phyloP scores from a whole-genome alignment of 2,329 filamentous ascomycete species.

The Raffaelea albimanens region DNA sequence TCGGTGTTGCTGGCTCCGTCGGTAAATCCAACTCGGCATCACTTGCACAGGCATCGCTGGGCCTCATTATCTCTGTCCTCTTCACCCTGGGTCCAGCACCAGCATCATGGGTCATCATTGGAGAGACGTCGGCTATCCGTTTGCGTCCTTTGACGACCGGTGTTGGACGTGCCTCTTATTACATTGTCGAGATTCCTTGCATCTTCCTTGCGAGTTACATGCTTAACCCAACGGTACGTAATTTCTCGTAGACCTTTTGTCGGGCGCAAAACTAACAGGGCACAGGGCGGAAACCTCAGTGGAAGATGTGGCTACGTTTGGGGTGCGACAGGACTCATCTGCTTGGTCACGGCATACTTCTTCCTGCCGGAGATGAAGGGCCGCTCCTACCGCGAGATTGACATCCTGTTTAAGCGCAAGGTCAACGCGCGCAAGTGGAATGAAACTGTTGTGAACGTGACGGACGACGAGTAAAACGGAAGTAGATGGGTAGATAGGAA shows the following conservation, averaged over 20 bases:
- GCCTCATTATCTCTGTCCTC: constrained; percentile 30
- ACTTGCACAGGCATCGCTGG: constrained; percentile 9
- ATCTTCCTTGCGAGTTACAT: constrained; percentile 21
- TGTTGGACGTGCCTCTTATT: constrained; percentile 20
- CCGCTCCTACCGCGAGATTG: constrained; percentile 50
- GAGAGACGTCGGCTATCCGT: constrained; percentile 26
- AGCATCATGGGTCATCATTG: constrained; percentile 21
- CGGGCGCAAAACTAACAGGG: constrained; percentile 17
- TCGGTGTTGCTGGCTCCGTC: neutral
- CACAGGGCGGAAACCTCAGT: constrained; percentile 30
- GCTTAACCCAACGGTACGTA: constrained; percentile 24
- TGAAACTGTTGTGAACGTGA: constrained; percentile 44
- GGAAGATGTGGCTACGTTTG: constrained; percentile 51
- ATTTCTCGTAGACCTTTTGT: constrained; percentile 12
- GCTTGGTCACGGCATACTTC: constrained; percentile 37
- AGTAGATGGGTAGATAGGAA: no score
- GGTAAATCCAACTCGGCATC: constrained; percentile 13
- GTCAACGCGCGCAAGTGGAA: constrained; percentile 46
- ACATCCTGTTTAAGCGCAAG: constrained; percentile 46
- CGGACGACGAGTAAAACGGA: constrained; percentile 56
- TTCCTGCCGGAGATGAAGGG: constrained; percentile 47
- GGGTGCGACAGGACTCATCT: constrained; percentile 47
- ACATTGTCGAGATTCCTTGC: constrained; percentile 17
- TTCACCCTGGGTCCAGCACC: constrained; percentile 49
- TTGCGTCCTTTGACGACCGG: constrained; percentile 23